Evolutionary conservation across 2,329 filamentous ascomycete genomes (phyloP), one percentile per base, ranked within the genome.

Genomic region (Scytalidium lignicola): DNA sequence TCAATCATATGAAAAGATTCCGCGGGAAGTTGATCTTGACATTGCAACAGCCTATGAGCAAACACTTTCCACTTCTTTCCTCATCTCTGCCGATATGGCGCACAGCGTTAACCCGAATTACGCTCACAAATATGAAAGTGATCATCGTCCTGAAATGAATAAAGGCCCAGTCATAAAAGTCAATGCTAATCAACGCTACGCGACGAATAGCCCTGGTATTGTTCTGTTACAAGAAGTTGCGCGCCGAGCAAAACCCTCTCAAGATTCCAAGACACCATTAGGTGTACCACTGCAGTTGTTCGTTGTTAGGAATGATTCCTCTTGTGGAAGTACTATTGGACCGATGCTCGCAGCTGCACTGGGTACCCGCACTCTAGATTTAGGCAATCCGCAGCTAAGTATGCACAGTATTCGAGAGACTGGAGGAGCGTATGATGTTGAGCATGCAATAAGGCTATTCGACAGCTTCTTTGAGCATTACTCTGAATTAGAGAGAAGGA

Each of bases 341-440:
- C 93, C 93, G n/a, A 96, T 96, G 84, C 75, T 97, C 42, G 88
- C 87, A 47, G 90, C 92, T 20, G 85, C 85, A 51, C 74, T 97
- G 60, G 93, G 93, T 49, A 83, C 90, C 48, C 78, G 93, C 54
- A 97, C 93, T 1, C 75, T 99, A 41, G 93, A 99, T 70, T 71
- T 97, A 49, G 92, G 92, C 9, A 97, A 96, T 70, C 86, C 92
- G 4, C 92, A 97, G 73, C 74, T 96, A 55, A 90, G 87, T 65
- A 97, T 97, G 93, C 92, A 97, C 71, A 93, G 88, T 64, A 96
- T 96, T 63, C 83, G 93, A 48, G 93, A 97, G 76, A 96, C 89
- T 41, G 88, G 88, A 20, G 93, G 93, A 37, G 83, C 86, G 1
- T 82, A 90, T 60, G 92, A 99, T 70, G 86, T 97, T 1, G 88